Evolutionary conservation across 495 filamentous ascomycete genomes (phyloP), one percentile per base, ranked within the genome.

Genomic region (Hapsidospora chrysogenum): DNA sequence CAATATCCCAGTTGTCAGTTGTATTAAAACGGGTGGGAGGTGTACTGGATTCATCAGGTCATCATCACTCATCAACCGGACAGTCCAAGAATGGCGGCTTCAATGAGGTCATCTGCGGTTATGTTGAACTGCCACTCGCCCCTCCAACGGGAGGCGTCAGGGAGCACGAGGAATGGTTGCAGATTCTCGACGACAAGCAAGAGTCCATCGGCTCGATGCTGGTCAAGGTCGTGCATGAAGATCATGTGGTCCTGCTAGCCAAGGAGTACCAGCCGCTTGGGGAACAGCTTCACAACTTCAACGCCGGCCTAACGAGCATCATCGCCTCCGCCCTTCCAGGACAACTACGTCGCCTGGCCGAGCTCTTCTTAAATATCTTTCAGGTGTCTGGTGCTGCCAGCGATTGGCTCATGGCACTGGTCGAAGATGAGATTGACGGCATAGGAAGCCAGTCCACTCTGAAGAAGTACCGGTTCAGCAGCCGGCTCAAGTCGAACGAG

Each of bases 361-460:
- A 94, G 47, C 75, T 79, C 22, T 70, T 99, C 30, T 63, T 96
- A 43, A 84, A 94, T 46, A 92, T 99, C 35, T 99, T 81, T 47
- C 89, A 99, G 50, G 92, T 94, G 9, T 85, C 83, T n/a, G 85
- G 84, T 3, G 72, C 74, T 34, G 78, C 81, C 9, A 74, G 68
- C 25, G 84, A 94, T 33, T 99, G 89, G 89, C 68, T 99, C 18
- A 89, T 83, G 57, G 73, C 80, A 2, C 63, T 99, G 33, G 81
- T 92, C 9, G 92, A 99, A 49, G 85, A 94, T 44, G 89, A 99
- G 52, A 96, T 99, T 36, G 89, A 96, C 48, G 87, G 84, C 6
- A 70, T 86, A 8, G 74, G 80, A 40, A 92, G 77, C 50, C 85
- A 94, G 45, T 60, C 66, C 10, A 64, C 71, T 1, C 63, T 76